Base-by-base conservation (phyloP, 2,329 filamentous ascomycete species). In the Diaporthe citriasiana region DNA sequence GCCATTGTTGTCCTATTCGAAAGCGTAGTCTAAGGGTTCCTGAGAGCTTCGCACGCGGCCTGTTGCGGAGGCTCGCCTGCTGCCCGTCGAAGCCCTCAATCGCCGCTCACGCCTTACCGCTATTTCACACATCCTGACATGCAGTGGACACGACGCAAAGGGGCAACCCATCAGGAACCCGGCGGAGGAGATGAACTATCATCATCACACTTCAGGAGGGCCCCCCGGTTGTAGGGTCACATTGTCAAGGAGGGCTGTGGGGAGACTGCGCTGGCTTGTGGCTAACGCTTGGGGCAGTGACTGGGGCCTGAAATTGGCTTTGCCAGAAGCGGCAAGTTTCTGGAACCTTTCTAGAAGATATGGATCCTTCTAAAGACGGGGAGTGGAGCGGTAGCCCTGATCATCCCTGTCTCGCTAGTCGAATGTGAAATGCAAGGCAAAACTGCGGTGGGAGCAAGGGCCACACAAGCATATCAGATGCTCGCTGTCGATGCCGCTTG, bases 271-370 rank as follows among this genome's bases (percentile, higher is more conserved):
- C 35, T 38, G 65, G 66, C 74, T 75, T 51, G 70, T 74, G 74
- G 74, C 56, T 72, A 55, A 70, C 68, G 73, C 73, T 70, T 70
- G 55, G 56, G 50, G 25, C 42, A 71, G 12, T 30, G 45, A 69
- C 71, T 68, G 71, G 74, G 74, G 53, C 51, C 47, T 53, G 35
- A 63, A 63, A 40, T 75, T 53, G 69, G 53, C 72, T 72, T 70
- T 69, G 25, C 75, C 60, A 51, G 25, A 71, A 71, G 35, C 3
- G 69, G 75, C 50, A 76, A 63, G 51, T 27, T 75, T 76, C 73
- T 70, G 73, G 75, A 76, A 75, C 47, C 57, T 47, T 76, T 76
- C 72, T 69, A 73, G 72, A 73, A 73, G 66, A 42, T 53, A 42
- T 63, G 70, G 70, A 42, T 63, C 56, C 70, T 71, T 63, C 56